These are phyloP conservation scores for Pestalotiopsis sp. DNA, from an alignment of 2,329 filamentous ascomycete genomes.

Conservation along the genomic window DNA sequence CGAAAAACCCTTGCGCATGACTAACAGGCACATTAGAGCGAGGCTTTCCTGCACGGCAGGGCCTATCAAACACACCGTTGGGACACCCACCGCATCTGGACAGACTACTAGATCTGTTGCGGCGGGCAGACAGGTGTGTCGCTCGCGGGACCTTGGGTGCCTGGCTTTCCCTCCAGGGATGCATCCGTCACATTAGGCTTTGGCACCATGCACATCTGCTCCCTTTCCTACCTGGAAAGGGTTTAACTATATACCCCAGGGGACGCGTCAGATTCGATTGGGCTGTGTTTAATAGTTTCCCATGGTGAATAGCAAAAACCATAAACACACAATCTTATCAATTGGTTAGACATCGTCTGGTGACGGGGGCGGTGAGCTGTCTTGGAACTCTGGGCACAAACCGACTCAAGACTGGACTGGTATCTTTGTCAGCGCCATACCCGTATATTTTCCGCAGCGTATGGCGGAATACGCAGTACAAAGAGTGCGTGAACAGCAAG, in stretches of 20 bases:
- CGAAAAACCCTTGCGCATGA: neutral
- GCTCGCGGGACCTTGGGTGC: neutral
- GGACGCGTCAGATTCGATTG: neutral
- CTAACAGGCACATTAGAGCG: neutral
- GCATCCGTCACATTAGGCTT: neutral
- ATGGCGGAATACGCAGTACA: no score
- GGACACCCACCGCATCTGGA: neutral
- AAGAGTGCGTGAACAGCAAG: neutral
- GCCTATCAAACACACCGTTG: neutral
- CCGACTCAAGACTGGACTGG: neutral
- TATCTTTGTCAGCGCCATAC: neutral
- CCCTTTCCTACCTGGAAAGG: neutral
- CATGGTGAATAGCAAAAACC: neutral
- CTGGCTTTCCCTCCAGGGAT: neutral
- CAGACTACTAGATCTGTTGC: neutral
- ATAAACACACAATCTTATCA: neutral
- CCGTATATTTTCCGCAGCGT: neutral
- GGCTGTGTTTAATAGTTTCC: neutral
- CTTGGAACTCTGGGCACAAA: neutral
- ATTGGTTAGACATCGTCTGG: no score
- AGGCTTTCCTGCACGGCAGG: neutral
- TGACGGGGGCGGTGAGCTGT: neutral
- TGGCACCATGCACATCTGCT: neutral
- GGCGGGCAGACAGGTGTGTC: no score
- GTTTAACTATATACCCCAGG: neutral